phyloP scores from a whole-genome alignment of 768 basidiomycete genomes.

The Hypholoma sublateritium region DNA sequence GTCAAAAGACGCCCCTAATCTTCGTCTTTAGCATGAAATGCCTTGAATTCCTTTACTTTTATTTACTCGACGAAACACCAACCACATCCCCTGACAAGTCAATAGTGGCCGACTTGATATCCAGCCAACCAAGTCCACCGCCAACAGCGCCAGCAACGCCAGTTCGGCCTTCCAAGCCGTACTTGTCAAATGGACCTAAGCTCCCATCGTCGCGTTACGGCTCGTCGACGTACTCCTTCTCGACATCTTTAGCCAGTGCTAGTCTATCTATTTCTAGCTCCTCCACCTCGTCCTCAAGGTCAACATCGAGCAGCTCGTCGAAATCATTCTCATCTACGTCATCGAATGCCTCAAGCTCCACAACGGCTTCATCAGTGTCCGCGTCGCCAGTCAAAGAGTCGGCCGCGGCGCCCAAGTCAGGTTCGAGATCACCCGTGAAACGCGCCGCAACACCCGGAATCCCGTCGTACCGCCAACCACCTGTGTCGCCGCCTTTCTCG shows the following conservation, averaged over 20 bases:
- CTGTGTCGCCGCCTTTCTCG: conserved; percentile 24
- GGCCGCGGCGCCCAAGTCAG: neutral
- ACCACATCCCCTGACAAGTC: conserved; percentile 1
- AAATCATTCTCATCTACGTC: conserved; percentile 43
- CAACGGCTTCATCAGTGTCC: conserved; percentile 34
- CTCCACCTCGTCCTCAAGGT: conserved; percentile 33
- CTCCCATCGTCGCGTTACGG: conserved; percentile 39
- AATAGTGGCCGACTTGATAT: neutral
- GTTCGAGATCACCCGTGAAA: conserved; percentile 9
- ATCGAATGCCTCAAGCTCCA: conserved; percentile 40
- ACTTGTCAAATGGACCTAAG: conserved; percentile 33
- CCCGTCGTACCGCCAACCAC: conserved; percentile 19
- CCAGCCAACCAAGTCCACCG: conserved; percentile 22
- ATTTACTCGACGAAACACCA: conserved; percentile 79
- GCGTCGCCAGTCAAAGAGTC: conserved; percentile 39
- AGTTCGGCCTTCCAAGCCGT: conserved; percentile 38
- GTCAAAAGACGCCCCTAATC: neutral
- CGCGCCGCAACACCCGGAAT: conserved; percentile 15
- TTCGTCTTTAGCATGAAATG: conserved; percentile 82
- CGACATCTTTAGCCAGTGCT: conserved; percentile 15
- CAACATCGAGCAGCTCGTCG: conserved; percentile 41
- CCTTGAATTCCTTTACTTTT: conserved; percentile 93
- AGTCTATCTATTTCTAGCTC: conserved; percentile 11
- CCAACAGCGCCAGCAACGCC: conserved; percentile 42
- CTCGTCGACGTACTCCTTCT: conserved; percentile 34